A percentile compares a stretch with the other conserved stretches of the same genome.
Evolutionary conservation across 75 land plant species (phyloP).

Genomic region (Adiantum capillusveneris): DNA sequence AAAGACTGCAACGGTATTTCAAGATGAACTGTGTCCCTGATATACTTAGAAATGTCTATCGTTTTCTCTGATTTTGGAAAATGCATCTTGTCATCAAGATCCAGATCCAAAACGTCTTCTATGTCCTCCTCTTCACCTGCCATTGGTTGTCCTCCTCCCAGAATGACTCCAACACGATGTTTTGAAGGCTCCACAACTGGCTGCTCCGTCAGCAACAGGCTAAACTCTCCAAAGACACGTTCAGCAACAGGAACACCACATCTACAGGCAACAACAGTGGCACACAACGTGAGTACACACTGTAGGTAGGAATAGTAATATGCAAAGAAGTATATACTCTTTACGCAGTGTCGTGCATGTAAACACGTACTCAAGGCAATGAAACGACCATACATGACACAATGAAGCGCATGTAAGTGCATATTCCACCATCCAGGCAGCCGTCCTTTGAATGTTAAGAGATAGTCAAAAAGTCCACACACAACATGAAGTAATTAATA

Average conservation of each 20-base stretch:
- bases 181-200: constrained; percentile 53
- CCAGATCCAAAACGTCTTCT: constrained; percentile 42
- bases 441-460: too few species aligned
- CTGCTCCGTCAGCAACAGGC: constrained; percentile 52
- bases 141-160: constrained; percentile 27
- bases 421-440: too few species aligned
- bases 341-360: too few species aligned
- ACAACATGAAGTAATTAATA: too few species aligned
- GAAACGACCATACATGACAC: too few species aligned
- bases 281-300: too few species aligned
- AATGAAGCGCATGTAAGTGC: too few species aligned
- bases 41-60: constrained; percentile 80
- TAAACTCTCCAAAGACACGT: constrained; percentile 63
- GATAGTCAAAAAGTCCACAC: too few species aligned
- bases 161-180: constrained; percentile 41
- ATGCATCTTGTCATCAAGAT: constrained; percentile 73
- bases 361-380: too few species aligned
- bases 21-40: constrained; percentile 78
- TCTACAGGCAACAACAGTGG: too few species aligned
- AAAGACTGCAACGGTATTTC: constrained; percentile 62
- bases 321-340: too few species aligned
- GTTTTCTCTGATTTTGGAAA: constrained; percentile 69
- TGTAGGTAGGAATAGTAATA: too few species aligned
- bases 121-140: constrained; percentile 34
- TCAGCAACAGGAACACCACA: constrained; percentile 73